phyloP scores from a whole-genome alignment of 2,329 filamentous ascomycete genomes.

The Fusarium equiseti region DNA sequence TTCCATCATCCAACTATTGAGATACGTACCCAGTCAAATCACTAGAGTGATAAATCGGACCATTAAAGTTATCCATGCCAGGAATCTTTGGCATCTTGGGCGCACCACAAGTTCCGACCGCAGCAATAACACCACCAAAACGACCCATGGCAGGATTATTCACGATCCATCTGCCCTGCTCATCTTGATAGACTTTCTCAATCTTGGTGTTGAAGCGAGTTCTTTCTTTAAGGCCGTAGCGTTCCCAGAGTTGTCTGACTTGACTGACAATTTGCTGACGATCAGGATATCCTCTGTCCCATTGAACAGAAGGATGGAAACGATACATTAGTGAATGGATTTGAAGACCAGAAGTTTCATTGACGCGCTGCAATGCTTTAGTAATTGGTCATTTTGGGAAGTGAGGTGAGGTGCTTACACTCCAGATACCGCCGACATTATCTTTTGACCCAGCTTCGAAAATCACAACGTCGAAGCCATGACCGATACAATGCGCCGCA shows the following conservation, averaged over 20 bases:
- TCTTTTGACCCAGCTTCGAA: slow-evolving; percentile 79
- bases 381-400: not conserved
- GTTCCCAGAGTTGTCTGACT: slow-evolving; percentile 78
- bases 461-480: slow-evolving; percentile 84
- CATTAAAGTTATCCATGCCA: slow-evolving; percentile 78
- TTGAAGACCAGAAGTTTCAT: slow-evolving; percentile 84
- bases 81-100: slow-evolving; percentile 78
- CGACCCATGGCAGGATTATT: slow-evolving; percentile 77
- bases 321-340: slow-evolving; percentile 91
- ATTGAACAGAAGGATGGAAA: slow-evolving; percentile 84
- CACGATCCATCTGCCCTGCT: slow-evolving; percentile 79
- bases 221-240: slow-evolving; percentile 76
- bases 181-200: slow-evolving; percentile 76
- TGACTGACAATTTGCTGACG: slow-evolving; percentile 80
- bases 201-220: slow-evolving; percentile 80
- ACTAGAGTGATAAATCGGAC: slow-evolving; percentile 80
- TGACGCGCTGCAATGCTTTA: slow-evolving; percentile 69
- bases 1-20: accelerated
- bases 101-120: slow-evolving; percentile 84
- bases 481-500: slow-evolving; percentile 84
- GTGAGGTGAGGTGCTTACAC: slow-evolving; percentile 59
- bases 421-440: slow-evolving; percentile 84
- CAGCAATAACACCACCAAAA: slow-evolving; percentile 84
- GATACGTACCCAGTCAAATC: slow-evolving; percentile 70
- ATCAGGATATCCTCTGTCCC: slow-evolving; percentile 81